phyloP scores from a whole-genome alignment of 2,329 filamentous ascomycete genomes.

The Talaromyces verruculosus region DNA sequence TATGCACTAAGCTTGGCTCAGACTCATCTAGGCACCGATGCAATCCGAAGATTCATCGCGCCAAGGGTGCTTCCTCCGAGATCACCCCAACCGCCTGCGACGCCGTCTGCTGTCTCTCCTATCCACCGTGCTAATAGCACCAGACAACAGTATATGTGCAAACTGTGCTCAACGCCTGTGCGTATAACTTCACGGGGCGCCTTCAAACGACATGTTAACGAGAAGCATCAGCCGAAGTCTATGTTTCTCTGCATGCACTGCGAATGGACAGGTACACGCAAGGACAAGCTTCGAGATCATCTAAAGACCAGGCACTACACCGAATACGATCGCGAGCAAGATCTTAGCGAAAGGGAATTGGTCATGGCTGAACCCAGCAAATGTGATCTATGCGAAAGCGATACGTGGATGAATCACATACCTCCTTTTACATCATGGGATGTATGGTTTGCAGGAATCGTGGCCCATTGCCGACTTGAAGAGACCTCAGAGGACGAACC shows the following conservation, averaged over 20 bases:
- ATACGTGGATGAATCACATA: not conserved
- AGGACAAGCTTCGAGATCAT: slow-evolving; percentile 15
- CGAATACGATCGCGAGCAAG: not conserved
- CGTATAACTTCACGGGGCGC: slow-evolving; percentile 1
- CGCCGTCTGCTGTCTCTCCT: not conserved
- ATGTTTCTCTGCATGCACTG: slow-evolving; percentile 14
- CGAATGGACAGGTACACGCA: not conserved
- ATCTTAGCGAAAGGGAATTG: slow-evolving; percentile 1
- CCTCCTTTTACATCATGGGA: slow-evolving; percentile 20
- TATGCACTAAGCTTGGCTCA: slow-evolving; percentile 2
- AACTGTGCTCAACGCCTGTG: not conserved
- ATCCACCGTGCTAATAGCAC: not conserved
- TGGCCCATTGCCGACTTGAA: slow-evolving; percentile 10
- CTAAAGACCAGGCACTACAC: not conserved
- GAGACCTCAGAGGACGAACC: not conserved
- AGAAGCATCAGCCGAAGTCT: slow-evolving; percentile 12
- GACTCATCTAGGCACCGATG: slow-evolving; percentile 4
- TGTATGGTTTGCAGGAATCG: slow-evolving; percentile 10
- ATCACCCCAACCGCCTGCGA: not conserved
- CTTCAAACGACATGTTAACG: slow-evolving; percentile 18
- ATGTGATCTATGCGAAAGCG: slow-evolving; percentile 3
- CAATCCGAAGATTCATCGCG: not conserved
- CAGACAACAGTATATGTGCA: not conserved
- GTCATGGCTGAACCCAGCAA: not conserved
- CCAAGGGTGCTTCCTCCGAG: not conserved